Evolutionary conservation across 306 rosid genomes (phyloP).

Genomic region (Vicia faba): DNA sequence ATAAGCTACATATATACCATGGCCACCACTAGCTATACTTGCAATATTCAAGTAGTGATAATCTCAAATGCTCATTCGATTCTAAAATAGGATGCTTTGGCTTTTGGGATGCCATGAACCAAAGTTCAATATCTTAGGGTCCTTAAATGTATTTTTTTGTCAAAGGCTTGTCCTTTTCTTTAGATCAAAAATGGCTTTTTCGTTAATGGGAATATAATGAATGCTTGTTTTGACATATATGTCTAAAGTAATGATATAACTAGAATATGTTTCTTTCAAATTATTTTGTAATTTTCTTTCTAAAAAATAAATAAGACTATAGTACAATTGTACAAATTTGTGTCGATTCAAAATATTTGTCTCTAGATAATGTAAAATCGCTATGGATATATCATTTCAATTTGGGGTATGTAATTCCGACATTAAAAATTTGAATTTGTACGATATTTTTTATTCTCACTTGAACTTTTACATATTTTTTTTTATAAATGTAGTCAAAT

Average conservation of each 20-base stretch:
- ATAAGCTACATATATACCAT: not conserved
- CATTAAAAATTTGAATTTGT: too few relatives aligned
- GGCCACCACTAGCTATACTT: not conserved
- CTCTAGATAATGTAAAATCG: too few relatives aligned
- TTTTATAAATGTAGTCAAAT: too few relatives aligned
- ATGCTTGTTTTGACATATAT: slow-evolving; percentile 7
- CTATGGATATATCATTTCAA: too few relatives aligned
- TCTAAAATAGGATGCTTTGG: slow-evolving; percentile 2
- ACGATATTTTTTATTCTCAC: too few relatives aligned
- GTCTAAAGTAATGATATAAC: not conserved
- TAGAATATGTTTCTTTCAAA: not conserved
- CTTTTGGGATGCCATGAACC: slow-evolving; percentile 1
- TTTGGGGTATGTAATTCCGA: too few relatives aligned
- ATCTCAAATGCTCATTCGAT: slow-evolving; percentile 18
- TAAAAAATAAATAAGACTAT: not conserved
- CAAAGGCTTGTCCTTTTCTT: too few relatives aligned
- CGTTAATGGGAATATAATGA: not conserved
- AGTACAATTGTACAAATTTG: not conserved
- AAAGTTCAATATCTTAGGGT: slow-evolving; percentile 10
- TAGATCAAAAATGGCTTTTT: too few relatives aligned
- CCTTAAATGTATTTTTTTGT: not conserved
- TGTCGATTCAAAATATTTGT: not conserved
- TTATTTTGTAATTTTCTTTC: not conserved
- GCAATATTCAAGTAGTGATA: not conserved
- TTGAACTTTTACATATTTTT: too few relatives aligned